Evolutionary conservation across 2,329 filamentous ascomycete genomes (phyloP).

Genomic region (Beauveria varroae): DNA sequence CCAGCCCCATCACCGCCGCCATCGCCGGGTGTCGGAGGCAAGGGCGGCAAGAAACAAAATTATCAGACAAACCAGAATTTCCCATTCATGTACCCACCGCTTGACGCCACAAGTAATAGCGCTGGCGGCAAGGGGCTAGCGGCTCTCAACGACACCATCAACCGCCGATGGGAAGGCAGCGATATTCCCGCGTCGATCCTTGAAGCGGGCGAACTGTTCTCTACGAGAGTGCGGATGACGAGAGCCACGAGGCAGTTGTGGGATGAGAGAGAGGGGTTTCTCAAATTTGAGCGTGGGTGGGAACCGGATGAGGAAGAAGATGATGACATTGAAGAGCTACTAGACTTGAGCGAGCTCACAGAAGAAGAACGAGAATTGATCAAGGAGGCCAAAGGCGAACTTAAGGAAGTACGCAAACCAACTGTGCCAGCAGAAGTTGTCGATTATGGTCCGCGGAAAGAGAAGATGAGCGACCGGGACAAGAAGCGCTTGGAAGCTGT

Average conservation of each 20-base stretch:
- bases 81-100: slow-evolving; percentile 90
- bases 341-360: slow-evolving; percentile 38
- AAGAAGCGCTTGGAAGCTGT: slow-evolving; percentile 63
- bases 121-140: slow-evolving; percentile 83
- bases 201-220: slow-evolving; percentile 89
- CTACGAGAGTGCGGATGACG: slow-evolving; percentile 82
- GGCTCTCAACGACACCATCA: slow-evolving; percentile 74
- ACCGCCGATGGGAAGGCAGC: slow-evolving; percentile 84
- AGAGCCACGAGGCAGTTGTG: slow-evolving; percentile 87
- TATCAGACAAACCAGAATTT: slow-evolving; percentile 99
- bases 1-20: slow-evolving; percentile 93
- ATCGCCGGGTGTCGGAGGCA: slow-evolving; percentile 77
- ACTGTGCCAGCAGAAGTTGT: slow-evolving; percentile 18
- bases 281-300: slow-evolving; percentile 91
- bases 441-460: slow-evolving; percentile 41
- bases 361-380: slow-evolving; percentile 34
- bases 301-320: slow-evolving; percentile 37
- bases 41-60: slow-evolving; percentile 96
- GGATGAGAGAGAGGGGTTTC: slow-evolving; percentile 85
- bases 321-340: slow-evolving; percentile 39
- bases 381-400: slow-evolving; percentile 29
- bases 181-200: slow-evolving; percentile 92
- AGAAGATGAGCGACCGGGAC: slow-evolving; percentile 43
- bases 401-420: slow-evolving; percentile 25
- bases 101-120: slow-evolving; percentile 82